phyloP scores from a whole-genome alignment of 2,329 filamentous ascomycete genomes.

The Neurospora crassa region DNA sequence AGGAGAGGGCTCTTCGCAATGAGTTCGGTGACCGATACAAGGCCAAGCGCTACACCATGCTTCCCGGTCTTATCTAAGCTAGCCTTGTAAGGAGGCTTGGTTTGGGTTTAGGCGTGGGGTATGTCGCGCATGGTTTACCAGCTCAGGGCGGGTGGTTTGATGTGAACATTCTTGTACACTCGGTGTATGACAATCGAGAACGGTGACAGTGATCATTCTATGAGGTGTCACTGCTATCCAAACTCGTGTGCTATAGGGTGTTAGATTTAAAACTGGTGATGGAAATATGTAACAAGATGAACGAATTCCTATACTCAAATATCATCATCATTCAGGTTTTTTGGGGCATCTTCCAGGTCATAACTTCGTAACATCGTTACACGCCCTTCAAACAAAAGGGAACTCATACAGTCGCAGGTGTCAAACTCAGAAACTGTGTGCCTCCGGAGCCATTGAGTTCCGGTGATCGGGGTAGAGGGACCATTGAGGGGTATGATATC shows the following conservation, averaged over 20 bases:
- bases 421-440: not conserved
- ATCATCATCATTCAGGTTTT: not conserved
- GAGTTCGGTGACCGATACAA: constrained; percentile 92
- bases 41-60: constrained; percentile 79
- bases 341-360: not conserved
- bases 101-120: not conserved
- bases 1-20: constrained; percentile 81
- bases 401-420: not conserved
- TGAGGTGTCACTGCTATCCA: not conserved
- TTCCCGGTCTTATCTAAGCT: constrained; percentile 66
- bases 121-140: not conserved
- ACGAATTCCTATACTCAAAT: not conserved
- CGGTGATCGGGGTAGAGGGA: constrained; percentile 11
- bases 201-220: not conserved
- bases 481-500: constrained; percentile 1
- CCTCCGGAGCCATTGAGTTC: not conserved
- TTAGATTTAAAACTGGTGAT: not conserved
- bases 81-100: not conserved
- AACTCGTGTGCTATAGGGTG: not conserved
- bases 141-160: not conserved
- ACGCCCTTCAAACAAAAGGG: not conserved
- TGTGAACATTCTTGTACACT: not conserved
- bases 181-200: not conserved
- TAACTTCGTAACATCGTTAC: constrained; percentile 4
- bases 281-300: not conserved